Conservation (phyloP, 495 filamentous ascomycete genomes). For the Aspergillus saccharolyticus region DNA sequence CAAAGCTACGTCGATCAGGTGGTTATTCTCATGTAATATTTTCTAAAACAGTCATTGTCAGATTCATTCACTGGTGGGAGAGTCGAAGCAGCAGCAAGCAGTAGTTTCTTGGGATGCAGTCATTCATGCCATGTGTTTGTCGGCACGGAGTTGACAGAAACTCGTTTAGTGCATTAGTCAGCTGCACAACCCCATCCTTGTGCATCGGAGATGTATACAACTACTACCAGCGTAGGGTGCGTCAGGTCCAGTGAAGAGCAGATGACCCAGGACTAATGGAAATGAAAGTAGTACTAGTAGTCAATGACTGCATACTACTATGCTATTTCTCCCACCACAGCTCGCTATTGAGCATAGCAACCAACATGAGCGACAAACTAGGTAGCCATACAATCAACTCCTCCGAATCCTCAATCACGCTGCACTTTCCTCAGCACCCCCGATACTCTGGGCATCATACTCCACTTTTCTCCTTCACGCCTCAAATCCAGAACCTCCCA, state of each 20-base stretch:
- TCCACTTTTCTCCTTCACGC: background rate
- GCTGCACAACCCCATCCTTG: background rate
- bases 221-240: background rate
- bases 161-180: slow-evolving; percentile 2
- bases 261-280: no score
- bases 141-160: background rate
- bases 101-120: background rate
- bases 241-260: no score
- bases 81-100: background rate
- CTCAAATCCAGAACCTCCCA: slow-evolving; percentile 1
- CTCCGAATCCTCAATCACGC: background rate
- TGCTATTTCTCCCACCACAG: no score
- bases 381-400: no score
- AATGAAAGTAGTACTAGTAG: no score
- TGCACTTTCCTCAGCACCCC: background rate
- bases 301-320: no score
- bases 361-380: no score
- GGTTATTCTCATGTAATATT: slow-evolving; percentile 10
- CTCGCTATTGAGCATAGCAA: no score
- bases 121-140: slow-evolving; percentile 3
- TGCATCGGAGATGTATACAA: background rate
- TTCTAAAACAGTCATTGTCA: slow-evolving; percentile 4
- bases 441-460: background rate
- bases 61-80: slow-evolving; percentile 3
- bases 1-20: slow-evolving; percentile 13